phyloP scores from a whole-genome alignment of 129 eudicot genomes.

The Daucus carota region DNA sequence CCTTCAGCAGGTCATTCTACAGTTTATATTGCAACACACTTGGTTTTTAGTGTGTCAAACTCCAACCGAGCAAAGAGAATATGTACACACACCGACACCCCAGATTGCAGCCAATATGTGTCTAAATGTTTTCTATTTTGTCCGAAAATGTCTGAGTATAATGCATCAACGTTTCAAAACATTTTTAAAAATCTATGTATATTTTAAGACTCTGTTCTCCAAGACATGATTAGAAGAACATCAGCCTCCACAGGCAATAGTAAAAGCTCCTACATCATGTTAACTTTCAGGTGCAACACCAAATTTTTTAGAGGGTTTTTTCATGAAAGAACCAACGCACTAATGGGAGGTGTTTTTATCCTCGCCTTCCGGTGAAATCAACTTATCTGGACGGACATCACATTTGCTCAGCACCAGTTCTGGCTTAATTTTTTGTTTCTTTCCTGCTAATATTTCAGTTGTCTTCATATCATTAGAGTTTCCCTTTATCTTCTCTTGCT shows the following conservation, averaged over 20 bases:
- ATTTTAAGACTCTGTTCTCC: background rate
- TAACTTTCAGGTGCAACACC: conserved; percentile 6
- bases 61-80: too few relatives aligned
- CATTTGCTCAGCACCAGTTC: conserved; percentile 29
- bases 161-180: too few relatives aligned
- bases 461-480: conserved; percentile 16
- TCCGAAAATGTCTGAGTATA: too few relatives aligned
- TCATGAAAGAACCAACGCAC: conserved; percentile 24
- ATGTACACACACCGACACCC: too few relatives aligned
- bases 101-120: too few relatives aligned
- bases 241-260: background rate
- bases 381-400: conserved; percentile 31
- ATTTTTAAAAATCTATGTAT: too few relatives aligned
- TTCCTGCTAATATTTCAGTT: conserved; percentile 35
- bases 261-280: background rate
- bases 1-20: too few relatives aligned
- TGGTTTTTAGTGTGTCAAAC: too few relatives aligned
- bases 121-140: too few relatives aligned
- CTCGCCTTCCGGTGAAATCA: conserved; percentile 29
- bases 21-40: too few relatives aligned
- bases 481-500: conserved; percentile 62
- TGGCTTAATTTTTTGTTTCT: conserved; percentile 53
- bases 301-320: conserved; percentile 11
- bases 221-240: background rate
- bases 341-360: conserved; percentile 36